A percentile compares a stretch with the other conserved stretches of the same genome.
Conservation (phyloP, 1,139 yeast species). For the Wickerhamomyces sp. region DNA sequence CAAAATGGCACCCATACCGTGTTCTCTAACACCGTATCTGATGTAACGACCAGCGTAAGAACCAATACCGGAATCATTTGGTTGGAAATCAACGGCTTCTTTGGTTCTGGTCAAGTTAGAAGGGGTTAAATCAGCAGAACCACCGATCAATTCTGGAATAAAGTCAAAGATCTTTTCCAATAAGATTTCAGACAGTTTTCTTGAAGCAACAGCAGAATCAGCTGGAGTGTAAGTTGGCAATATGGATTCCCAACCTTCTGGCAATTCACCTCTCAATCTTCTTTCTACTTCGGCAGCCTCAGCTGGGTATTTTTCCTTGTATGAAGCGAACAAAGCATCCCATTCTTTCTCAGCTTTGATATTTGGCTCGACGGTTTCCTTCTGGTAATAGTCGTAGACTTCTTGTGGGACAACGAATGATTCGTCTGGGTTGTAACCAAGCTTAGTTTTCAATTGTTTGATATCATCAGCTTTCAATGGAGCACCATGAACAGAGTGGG, state of each 20-base stretch:
- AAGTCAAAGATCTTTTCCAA: conserved; percentile 57
- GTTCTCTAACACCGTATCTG: conserved; percentile 99
- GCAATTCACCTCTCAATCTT: conserved; percentile 78
- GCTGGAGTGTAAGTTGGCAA: conserved; percentile 77
- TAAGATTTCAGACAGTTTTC: conserved; percentile 89
- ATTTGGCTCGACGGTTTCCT: conserved; percentile 56
- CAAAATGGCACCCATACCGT: conserved; percentile 99
- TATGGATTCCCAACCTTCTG: conserved; percentile 72
- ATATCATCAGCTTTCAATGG: conserved; percentile 95
- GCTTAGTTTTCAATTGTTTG: conserved; percentile 75
- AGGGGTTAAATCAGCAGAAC: conserved; percentile 98
- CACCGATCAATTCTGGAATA: conserved; percentile 92
- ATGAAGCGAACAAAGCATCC: conserved; percentile 58
- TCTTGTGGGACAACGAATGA: conserved; percentile 77
- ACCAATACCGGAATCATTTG: conserved; percentile 77
- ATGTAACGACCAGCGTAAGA: conserved; percentile 89
- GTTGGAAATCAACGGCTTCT: conserved; percentile 90
- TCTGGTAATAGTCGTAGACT: conserved; percentile 66
- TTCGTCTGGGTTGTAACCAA: conserved; percentile 88
- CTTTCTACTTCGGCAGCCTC: conserved; percentile 77
- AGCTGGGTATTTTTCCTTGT: conserved; percentile 69
- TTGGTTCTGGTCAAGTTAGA: conserved; percentile 93
- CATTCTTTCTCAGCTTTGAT: conserved; percentile 67
- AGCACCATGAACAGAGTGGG: conserved; percentile 94
- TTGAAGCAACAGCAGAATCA: conserved; percentile 86